phyloP scores from a whole-genome alignment of 1,284 basidiomycete species.

The Cryptococcus sp. region DNA sequence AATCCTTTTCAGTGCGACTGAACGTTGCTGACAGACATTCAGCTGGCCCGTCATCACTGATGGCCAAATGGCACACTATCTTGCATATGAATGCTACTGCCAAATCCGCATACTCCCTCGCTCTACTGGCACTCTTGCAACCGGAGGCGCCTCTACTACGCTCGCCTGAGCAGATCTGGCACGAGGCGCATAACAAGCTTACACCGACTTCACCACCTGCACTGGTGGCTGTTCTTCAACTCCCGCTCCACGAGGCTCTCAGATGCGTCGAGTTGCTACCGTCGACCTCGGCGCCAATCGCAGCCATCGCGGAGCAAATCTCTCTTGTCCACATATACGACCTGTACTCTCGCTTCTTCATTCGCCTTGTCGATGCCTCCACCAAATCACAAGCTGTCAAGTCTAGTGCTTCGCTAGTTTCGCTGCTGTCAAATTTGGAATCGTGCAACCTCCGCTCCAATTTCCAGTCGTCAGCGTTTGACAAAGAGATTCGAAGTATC shows the following conservation, averaged over 20 bases:
- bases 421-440: conserved; percentile 36
- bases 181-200: conserved; percentile 32
- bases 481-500: conserved; percentile 43
- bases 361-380: conserved; percentile 43
- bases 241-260: conserved; percentile 41
- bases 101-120: conserved; percentile 36
- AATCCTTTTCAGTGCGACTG: background rate
- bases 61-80: conserved; percentile 32
- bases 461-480: conserved; percentile 38
- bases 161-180: conserved; percentile 36
- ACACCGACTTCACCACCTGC: conserved; percentile 27
- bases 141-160: conserved; percentile 24
- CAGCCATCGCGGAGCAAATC: conserved; percentile 49
- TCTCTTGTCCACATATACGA: conserved; percentile 50
- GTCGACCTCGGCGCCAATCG: conserved; percentile 40
- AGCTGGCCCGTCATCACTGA: conserved; percentile 18
- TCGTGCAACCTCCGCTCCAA: conserved; percentile 23
- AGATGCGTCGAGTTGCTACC: conserved; percentile 34
- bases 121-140: conserved; percentile 42
- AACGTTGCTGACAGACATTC: conserved; percentile 2
- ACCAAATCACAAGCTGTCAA: conserved; percentile 15
- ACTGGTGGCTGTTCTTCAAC: conserved; percentile 40
- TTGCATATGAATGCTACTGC: conserved; percentile 34
- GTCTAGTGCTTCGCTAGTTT: conserved; percentile 21
- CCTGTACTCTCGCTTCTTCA: conserved; percentile 48